These are phyloP conservation scores for Handroanthus guayacan DNA, from an alignment of 257 asterid genomes.

Conservation along the genomic window DNA sequence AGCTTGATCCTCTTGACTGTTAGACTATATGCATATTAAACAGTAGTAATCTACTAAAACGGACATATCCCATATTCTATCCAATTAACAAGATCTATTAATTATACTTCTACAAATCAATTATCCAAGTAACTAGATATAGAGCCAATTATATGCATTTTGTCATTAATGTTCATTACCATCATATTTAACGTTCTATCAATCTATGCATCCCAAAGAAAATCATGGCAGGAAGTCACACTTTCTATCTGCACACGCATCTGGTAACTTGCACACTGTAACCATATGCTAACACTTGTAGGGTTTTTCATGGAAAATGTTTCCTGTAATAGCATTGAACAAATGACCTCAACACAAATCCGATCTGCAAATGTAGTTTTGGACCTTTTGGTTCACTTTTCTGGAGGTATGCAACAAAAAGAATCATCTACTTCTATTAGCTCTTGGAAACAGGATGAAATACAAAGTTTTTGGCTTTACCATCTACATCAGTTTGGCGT, in stretches of 20 bases:
- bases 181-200: constrained; percentile 2
- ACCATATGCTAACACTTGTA: constrained; percentile 10
- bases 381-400: not conserved
- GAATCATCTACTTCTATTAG: constrained; percentile 3
- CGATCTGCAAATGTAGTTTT: not conserved
- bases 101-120: not conserved
- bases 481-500: not conserved
- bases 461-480: constrained; percentile 18
- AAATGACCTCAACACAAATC: constrained; percentile 3
- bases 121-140: constrained; percentile 16
- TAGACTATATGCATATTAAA: constrained; percentile 32
- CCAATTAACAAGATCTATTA: constrained; percentile 5
- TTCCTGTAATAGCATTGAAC: constrained; percentile 1
- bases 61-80: constrained; percentile 1
- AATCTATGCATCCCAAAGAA: constrained; percentile 7
- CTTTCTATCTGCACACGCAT: not conserved
- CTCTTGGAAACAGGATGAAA: not conserved
- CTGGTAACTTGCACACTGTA: not conserved
- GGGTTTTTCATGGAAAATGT: not conserved
- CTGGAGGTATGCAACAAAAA: constrained; percentile 24
- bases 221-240: constrained; percentile 13
- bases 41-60: not conserved
- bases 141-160: not conserved
- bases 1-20: constrained; percentile 71
- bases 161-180: not conserved